A percentile compares a stretch with the other conserved stretches of the same genome.
These are phyloP conservation scores for Alternaria sp. DNA, from an alignment of 2,329 filamentous ascomycete genomes.

Conservation along the genomic window DNA sequence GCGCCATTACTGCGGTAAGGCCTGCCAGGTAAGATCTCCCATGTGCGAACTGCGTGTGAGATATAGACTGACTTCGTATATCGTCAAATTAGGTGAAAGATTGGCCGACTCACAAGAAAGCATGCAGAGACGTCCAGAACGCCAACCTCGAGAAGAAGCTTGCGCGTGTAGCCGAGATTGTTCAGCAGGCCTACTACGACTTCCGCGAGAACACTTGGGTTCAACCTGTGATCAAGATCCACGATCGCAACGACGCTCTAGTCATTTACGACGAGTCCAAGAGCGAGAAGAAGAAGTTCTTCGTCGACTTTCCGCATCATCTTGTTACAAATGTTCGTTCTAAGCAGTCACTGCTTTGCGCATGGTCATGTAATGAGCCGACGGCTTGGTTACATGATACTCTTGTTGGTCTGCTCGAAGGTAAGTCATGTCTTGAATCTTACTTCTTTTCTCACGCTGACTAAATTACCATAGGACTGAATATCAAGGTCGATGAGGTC, in stretches of 20 bases:
- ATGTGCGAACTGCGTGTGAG: not conserved
- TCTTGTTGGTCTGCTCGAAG: not conserved
- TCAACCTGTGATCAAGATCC: not conserved
- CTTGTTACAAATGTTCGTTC: not conserved
- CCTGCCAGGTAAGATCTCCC: not conserved
- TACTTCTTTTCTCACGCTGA: not conserved
- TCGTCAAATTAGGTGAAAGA: not conserved
- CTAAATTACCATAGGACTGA: not conserved
- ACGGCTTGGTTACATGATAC: not conserved
- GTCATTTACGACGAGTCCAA: not conserved
- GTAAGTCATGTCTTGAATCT: not conserved
- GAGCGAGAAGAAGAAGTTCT: not conserved
- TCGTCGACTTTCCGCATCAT: not conserved
- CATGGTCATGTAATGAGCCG: not conserved
- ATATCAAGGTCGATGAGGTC: not conserved
- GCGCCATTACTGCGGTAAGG: not conserved
- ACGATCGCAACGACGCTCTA: not conserved
- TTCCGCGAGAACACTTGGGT: slow-evolving; percentile 14
- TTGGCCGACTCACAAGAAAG: slow-evolving; percentile 1
- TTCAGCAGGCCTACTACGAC: slow-evolving; percentile 2
- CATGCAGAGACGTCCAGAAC: not conserved
- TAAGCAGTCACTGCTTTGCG: not conserved
- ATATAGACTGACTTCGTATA: not conserved
- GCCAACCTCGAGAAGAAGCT: not conserved
- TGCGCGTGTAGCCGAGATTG: not conserved